Evolutionary conservation across 2,329 filamentous ascomycete genomes (phyloP), one percentile per base, ranked within the genome.

Genomic region (Chaetothyriales sp.): DNA sequence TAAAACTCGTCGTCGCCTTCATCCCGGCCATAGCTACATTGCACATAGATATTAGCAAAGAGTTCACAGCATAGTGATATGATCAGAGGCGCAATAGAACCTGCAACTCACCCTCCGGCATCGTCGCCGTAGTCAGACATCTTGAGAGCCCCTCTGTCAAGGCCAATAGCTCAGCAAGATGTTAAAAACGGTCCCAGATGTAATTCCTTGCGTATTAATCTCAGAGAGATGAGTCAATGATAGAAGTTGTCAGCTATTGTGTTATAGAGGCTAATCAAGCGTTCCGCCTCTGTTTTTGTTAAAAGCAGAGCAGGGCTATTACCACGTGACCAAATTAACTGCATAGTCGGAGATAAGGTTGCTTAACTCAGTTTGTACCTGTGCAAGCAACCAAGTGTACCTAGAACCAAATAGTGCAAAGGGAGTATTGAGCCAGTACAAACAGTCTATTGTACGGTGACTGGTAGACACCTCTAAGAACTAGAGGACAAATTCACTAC

Each of bases 121-220:
- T 83, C 78, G 63, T 83, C 80, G 61, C 81, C 83, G 70, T 82
- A 82, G 70, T 86, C 83, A 69, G 83, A 88, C 84, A 88, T 87
- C 47, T 54, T 66, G 63, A 49, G 18, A 13, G 22, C 29, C 29
- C 19, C 52, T 25, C 53, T 37, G 10, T 15, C 44, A 46, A 28
- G 44, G 33, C 13, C 33, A 15, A 40, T 13, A 15, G 33, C 33
- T 40, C 33, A 13, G 33, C 5, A 40, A 40, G 2, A 4, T 9
- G 10, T 40, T 15, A 40, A 40, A 40, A 15, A 40, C 10, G 2
- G 33, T 4, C 33, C 15, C 13, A 15, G 15, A 40, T 2, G 33
- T 15, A 40, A 15, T 15, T 15, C 4, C 13, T 15, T 15, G 33
- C 2, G 15, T 40, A 40, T 40, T 37, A 22, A 51, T 18, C 18